These are phyloP conservation scores for Neurospora sp. DNA, from an alignment of 495 filamentous ascomycete species.

Conservation along the genomic window DNA sequence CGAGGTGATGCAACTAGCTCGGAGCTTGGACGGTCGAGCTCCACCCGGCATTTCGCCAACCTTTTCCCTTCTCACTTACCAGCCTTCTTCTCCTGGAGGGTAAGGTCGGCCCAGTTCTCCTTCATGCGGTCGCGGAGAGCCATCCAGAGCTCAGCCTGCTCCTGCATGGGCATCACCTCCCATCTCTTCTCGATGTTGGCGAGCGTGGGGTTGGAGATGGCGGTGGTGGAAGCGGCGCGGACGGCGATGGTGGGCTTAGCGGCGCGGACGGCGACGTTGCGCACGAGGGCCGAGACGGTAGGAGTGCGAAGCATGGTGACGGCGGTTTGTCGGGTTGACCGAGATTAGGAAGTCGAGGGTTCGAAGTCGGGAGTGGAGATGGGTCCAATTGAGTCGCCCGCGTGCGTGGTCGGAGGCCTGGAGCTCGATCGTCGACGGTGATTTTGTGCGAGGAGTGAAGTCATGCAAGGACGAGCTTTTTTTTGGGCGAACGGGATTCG, in stretches of 20 bases:
- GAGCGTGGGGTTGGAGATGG: slow-evolving; percentile 94
- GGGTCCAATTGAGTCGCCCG: slow-evolving; percentile 30
- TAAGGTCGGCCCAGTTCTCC: slow-evolving; percentile 90
- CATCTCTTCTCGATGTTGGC: slow-evolving; percentile 98
- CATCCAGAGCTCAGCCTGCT: slow-evolving; percentile 99
- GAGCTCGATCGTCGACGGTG: slow-evolving; percentile 18
- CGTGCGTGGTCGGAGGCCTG: slow-evolving; percentile 20
- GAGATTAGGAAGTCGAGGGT: slow-evolving; percentile 11
- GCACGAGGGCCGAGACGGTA: slow-evolving; percentile 24
- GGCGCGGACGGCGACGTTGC: slow-evolving; percentile 31
- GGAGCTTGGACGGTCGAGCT: neutral
- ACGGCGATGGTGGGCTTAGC: slow-evolving; percentile 26
- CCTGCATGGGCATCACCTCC: slow-evolving; percentile 92
- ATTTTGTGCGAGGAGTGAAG: slow-evolving; percentile 25
- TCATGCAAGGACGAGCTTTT: slow-evolving; percentile 30
- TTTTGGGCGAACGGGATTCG: slow-evolving; percentile 15
- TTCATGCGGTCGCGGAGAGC: slow-evolving; percentile 95
- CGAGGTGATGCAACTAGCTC: slow-evolving; percentile 8
- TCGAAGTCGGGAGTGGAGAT: slow-evolving; percentile 29
- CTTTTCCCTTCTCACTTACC: slow-evolving; percentile 51
- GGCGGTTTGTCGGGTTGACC: neutral
- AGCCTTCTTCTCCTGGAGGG: slow-evolving; percentile 93
- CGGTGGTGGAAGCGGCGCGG: slow-evolving; percentile 63
- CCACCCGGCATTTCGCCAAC: neutral
- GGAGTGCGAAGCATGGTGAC: slow-evolving; percentile 32